Evolutionary conservation across 2,329 filamentous ascomycete species (phyloP).

Genomic region (Beauveria rudraprayagi): DNA sequence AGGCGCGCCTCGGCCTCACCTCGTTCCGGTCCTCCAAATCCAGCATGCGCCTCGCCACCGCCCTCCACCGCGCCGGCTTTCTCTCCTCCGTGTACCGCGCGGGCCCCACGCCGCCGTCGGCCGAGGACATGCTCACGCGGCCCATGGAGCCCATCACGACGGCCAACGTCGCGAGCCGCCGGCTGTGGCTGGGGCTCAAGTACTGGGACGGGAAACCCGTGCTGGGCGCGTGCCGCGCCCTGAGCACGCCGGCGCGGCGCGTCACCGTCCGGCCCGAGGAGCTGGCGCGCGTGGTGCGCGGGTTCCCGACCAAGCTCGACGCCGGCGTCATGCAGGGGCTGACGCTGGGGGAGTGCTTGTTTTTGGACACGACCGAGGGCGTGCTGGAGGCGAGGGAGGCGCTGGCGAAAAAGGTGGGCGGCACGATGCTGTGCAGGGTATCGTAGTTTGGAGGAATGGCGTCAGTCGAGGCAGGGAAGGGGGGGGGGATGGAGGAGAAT

Average conservation of each 20-base stretch:
- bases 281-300: constrained; percentile 59
- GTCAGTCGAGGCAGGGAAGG: no score
- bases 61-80: constrained; percentile 76
- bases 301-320: constrained; percentile 48
- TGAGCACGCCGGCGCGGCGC: constrained; percentile 67
- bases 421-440: constrained; percentile 67
- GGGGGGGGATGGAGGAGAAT: not conserved
- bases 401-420: constrained; percentile 71
- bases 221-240: constrained; percentile 53
- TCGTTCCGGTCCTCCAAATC: constrained; percentile 74
- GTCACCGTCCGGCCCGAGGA: constrained; percentile 57
- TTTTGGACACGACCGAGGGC: constrained; percentile 68
- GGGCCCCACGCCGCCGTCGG: constrained; percentile 48
- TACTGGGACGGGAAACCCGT: constrained; percentile 82
- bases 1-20: constrained; percentile 75
- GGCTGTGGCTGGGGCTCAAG: constrained; percentile 85
- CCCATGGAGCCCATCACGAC: constrained; percentile 53
- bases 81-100: constrained; percentile 69
- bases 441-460: constrained; percentile 25
- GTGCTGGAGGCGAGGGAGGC: constrained; percentile 78
- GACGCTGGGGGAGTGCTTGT: constrained; percentile 74
- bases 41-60: constrained; percentile 67
- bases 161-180: constrained; percentile 62
- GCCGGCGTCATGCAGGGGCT: constrained; percentile 67
- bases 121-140: constrained; percentile 34